Conservation (phyloP, 768 basidiomycete species). For the Porphyrellus cyaneotinctus region DNA sequence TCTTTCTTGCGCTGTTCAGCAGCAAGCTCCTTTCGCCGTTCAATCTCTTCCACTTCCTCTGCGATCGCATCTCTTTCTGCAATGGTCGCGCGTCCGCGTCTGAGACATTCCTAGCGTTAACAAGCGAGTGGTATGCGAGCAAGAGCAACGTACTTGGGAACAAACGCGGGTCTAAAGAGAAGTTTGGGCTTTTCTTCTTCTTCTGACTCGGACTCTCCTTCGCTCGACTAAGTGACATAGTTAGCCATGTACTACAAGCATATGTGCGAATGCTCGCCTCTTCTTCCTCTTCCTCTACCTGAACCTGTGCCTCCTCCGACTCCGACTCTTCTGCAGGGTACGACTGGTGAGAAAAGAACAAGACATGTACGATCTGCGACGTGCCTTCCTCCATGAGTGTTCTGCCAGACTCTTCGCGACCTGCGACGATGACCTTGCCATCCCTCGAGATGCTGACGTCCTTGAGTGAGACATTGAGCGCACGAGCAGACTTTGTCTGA, state of each 20-base stretch:
- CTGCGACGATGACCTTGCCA: constrained; percentile 77
- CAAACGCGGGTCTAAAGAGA: constrained; percentile 88
- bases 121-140: neutral
- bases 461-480: constrained; percentile 71
- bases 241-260: constrained; percentile 11
- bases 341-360: constrained; percentile 3
- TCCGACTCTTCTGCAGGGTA: constrained; percentile 24
- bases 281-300: constrained; percentile 30
- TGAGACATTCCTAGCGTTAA: constrained; percentile 27
- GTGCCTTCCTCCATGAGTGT: constrained; percentile 58
- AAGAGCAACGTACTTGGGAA: constrained; percentile 71
- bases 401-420: constrained; percentile 72
- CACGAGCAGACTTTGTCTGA: constrained; percentile 37
- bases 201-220: constrained; percentile 77
- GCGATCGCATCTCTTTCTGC: constrained; percentile 62
- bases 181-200: constrained; percentile 71
- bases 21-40: constrained; percentile 66
- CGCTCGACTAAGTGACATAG: constrained; percentile 60
- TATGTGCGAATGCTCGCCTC: constrained; percentile 34
- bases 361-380: constrained; percentile 21
- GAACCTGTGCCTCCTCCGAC: constrained; percentile 45
- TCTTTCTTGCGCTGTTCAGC: constrained; percentile 82
- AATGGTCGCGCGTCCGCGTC: constrained; percentile 74
- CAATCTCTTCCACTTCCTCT: constrained; percentile 72
- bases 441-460: constrained; percentile 79